Base-by-base conservation (phyloP, 164 flowering plant species). In the Houttuynia cordata region DNA sequence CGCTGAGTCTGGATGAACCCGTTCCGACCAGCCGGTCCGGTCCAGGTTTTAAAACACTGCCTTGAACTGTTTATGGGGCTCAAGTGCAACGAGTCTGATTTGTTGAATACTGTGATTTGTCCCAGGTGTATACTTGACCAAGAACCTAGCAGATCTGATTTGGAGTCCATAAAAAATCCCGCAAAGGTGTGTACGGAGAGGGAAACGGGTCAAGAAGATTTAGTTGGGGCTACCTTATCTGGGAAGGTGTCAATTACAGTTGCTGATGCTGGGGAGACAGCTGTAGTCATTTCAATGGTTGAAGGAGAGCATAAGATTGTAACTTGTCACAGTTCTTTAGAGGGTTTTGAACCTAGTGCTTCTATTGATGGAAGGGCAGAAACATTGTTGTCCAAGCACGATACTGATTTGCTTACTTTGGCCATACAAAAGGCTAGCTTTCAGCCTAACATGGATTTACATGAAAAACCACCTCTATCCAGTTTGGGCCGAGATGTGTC, bases 201-300 rank as follows among this genome's bases (percentile, higher is more conserved):
- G 52, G 70, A 37, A 57, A 60, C 54, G 57, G 50, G 42, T 53
- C 51, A 22, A 63, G 70, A 67, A 65, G 58, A 60, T 69, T 53
- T 62, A 30, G 56, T 30, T n/a, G 82, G 79, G 73, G 68, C 68
- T 71, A 60, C 64, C 49, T 74, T 79, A 39, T 72, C 82, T 58
- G 74, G 92, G 56, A 86, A 84, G 64, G 64, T 93, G 25, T 78
- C 82, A 41, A 79, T 93, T 59, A 75, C 89, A 70, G 80, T 88
- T 72, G 95, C 96, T 65, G 99, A 87, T 79, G 75, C 75, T 57
- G 99, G 99, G 51, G 99, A 93, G 74, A 93, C 97, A 24, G 97
- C 92, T 72, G 65, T 90, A 58, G 96, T 93, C 64, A 80, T 93
- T 58, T 93, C 99, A 64, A 64, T 83, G 75, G 75, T 87, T 72